A percentile compares a stretch with the other conserved stretches of the same genome.
phyloP scores from a whole-genome alignment of 2,329 filamentous ascomycete species.

The Fusarium drepaniforme region DNA sequence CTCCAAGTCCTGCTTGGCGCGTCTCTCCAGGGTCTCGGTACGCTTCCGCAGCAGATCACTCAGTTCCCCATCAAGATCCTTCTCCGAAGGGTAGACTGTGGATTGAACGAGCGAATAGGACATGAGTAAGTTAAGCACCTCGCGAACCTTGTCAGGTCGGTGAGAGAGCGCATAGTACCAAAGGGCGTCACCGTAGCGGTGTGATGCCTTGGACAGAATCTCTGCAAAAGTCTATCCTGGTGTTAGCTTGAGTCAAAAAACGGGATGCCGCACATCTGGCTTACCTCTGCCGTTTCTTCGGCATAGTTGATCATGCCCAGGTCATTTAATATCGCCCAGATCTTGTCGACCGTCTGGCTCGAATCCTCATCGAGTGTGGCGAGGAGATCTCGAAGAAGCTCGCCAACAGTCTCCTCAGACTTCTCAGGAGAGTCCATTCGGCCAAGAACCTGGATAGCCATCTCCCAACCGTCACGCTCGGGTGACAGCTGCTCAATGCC shows the following conservation, averaged over 20 bases:
- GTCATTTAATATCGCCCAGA: conserved; percentile 82
- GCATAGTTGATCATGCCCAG: conserved; percentile 85
- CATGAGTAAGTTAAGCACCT: conserved; percentile 87
- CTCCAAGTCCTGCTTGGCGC: conserved; percentile 81
- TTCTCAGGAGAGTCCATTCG: conserved; percentile 80
- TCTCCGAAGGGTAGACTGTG: conserved; percentile 78
- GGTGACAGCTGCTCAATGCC: conserved; percentile 63
- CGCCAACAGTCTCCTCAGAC: conserved; percentile 79
- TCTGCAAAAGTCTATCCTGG: conserved; percentile 81
- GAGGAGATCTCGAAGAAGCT: conserved; percentile 78
- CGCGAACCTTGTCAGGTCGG: conserved; percentile 80
- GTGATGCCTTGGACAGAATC: conserved; percentile 76
- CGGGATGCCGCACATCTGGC: conserved; percentile 35
- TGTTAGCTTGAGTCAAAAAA: conserved; percentile 40
- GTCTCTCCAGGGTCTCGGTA: conserved; percentile 75
- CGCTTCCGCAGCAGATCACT: conserved; percentile 77
- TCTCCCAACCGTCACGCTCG: conserved; percentile 83
- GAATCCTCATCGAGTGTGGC: conserved; percentile 72
- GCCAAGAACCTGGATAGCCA: conserved; percentile 85
- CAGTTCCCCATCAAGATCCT: conserved; percentile 80
- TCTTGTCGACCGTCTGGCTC: conserved; percentile 80
- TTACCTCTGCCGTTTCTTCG: conserved; percentile 84
- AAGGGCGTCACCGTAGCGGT: conserved; percentile 86
- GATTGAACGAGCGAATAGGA: conserved; percentile 90
- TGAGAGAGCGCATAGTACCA: conserved; percentile 94